These are phyloP conservation scores for Populus deltoides DNA, from an alignment of 345 rosid genomes.

Conservation along the genomic window DNA sequence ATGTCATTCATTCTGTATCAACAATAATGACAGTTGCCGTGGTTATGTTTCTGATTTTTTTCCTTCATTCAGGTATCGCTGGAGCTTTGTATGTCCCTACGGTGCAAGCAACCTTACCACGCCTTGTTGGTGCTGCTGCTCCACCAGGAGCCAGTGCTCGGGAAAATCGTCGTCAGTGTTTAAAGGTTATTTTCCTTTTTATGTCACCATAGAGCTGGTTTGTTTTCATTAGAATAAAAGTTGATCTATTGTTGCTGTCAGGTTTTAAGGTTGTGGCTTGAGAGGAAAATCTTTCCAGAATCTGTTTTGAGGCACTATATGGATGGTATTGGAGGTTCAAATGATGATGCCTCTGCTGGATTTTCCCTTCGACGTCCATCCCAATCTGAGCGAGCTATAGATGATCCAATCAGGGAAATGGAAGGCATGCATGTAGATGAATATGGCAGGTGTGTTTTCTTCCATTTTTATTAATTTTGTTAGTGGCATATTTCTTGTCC, in stretches of 20 bases:
- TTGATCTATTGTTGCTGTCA: constrained; percentile 31
- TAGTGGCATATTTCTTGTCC: background rate
- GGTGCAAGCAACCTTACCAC: constrained; percentile 87
- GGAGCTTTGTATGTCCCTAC: constrained; percentile 83
- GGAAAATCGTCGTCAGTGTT: constrained; percentile 96
- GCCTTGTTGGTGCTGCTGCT: constrained; percentile 91
- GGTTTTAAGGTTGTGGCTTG: constrained; percentile 91
- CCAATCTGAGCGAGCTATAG: constrained; percentile 83
- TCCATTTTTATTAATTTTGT: background rate
- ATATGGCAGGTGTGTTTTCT: constrained; percentile 81
- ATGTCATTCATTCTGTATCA: background rate
- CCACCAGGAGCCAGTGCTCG: constrained; percentile 82
- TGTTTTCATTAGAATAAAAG: constrained; percentile 13
- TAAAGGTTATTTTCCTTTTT: constrained; percentile 52
- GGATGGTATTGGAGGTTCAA: constrained; percentile 78
- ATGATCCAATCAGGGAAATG: constrained; percentile 96
- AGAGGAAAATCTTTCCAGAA: constrained; percentile 84
- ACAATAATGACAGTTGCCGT: background rate
- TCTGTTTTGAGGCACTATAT: constrained; percentile 67
- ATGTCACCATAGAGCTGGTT: background rate
- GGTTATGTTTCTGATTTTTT: background rate
- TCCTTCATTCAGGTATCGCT: constrained; percentile 53
- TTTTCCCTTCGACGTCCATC: constrained; percentile 77
- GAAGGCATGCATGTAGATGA: constrained; percentile 99
- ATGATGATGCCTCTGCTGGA: constrained; percentile 59